These are phyloP conservation scores for Aspergillus cejpii DNA, from an alignment of 2,329 filamentous ascomycete genomes.

Conservation along the genomic window DNA sequence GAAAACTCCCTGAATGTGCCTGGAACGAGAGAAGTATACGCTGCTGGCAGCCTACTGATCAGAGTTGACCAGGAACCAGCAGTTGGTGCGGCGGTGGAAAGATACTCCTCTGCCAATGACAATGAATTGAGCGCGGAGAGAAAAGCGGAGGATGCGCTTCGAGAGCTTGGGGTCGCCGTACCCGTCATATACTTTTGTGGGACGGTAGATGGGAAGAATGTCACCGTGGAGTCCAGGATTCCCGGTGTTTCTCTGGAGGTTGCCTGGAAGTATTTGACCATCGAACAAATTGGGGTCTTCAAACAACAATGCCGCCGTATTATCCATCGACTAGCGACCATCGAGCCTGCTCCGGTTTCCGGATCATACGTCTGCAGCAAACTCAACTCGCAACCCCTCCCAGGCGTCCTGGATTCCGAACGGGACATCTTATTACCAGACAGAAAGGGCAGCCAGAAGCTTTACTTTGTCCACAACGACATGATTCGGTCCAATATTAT, in stretches of 20 bases:
- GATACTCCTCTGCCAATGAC: constrained; percentile 30
- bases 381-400: constrained; percentile 27
- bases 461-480: constrained; percentile 35
- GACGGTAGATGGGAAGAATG: constrained; percentile 34
- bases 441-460: constrained; percentile 20
- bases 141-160: constrained; percentile 31
- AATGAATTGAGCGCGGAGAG: constrained; percentile 35
- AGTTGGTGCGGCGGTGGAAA: constrained; percentile 24
- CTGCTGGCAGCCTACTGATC: constrained; percentile 34
- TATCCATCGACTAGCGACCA: constrained; percentile 22
- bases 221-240: constrained; percentile 37
- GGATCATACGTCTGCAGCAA: constrained; percentile 33
- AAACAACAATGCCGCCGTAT: constrained; percentile 36
- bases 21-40: constrained; percentile 30
- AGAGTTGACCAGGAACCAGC: constrained; percentile 29
- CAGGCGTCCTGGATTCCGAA: constrained; percentile 22
- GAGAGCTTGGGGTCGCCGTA: constrained; percentile 28
- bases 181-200: constrained; percentile 36
- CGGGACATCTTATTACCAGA: constrained; percentile 30
- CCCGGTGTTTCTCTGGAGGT: constrained; percentile 37
- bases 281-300: constrained; percentile 27
- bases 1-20: constrained; percentile 29
- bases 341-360: constrained; percentile 21
- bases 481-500: constrained; percentile 35
- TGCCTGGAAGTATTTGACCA: constrained; percentile 35